Evolutionary conservation across 1,284 basidiomycete genomes (phyloP), one percentile per base, ranked within the genome.

Genomic region (Trametes sp.): DNA sequence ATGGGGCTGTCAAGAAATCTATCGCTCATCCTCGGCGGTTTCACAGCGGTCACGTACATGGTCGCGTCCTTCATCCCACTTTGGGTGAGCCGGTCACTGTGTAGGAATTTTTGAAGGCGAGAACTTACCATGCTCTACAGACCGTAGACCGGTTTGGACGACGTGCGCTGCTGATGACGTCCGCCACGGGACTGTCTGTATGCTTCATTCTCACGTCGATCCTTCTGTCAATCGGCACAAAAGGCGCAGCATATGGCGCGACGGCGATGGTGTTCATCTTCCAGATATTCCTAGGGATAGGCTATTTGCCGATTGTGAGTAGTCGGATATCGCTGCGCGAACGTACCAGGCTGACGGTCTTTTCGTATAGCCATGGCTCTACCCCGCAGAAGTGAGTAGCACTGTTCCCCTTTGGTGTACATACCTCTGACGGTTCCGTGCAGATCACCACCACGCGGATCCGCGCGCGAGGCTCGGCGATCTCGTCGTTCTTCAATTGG

Each of bases 1-100:
- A 81, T 80, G 79, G 79, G 79, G 9, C 66, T 81, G 16, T 76
- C 78, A 8, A 74, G 79, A 29, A 74, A 80, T 33, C 72, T 81
- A 16, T 79, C 78, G 5, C 74, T 80, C 29, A 75, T 81, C 36
- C 73, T 81, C 6, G 79, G 78, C 24, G 80, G 78, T 3, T 78
- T 73, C 61, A 81, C 78, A 1, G 72, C 79, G 0, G 72, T 80
- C 48, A 79, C 76, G 0, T 82, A 79, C 61, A 77, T 81, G 75
- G 61, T 81, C 38, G 79, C 79, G n/a, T 81, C 80, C 0, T 80
- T 81, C 60, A 80, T 81, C 55, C 79, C 78, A 2, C 75, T 79
- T 6, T 81, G 77, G 80, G 78, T 77, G 54, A 44, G 71, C 59
- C 10, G n/a, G 19, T 16, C 11, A n/a, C 16, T 10, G 24, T 4